phyloP scores from a whole-genome alignment of 2,329 filamentous ascomycete genomes.

The Drechslerella dactyloides region DNA sequence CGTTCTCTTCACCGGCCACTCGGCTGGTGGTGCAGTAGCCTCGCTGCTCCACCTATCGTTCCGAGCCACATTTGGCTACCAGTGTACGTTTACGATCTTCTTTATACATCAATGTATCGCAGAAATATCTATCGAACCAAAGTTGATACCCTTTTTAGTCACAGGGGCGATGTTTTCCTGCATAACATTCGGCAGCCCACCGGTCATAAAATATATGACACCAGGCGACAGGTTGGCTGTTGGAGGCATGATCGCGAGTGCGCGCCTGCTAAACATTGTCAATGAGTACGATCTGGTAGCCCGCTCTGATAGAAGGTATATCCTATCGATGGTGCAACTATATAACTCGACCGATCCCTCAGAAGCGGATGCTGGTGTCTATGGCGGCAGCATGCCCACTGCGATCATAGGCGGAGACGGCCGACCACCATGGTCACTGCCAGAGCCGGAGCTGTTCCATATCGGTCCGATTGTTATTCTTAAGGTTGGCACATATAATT shows the following conservation, averaged over 20 bases:
- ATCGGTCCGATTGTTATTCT: conserved; percentile 3
- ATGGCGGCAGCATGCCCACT: neutral
- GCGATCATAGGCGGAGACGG: neutral
- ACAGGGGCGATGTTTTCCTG: neutral
- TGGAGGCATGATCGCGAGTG: neutral
- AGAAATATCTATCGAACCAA: neutral
- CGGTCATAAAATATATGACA: neutral
- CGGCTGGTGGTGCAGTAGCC: conserved; percentile 7
- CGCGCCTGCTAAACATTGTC: neutral
- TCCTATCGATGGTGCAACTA: neutral
- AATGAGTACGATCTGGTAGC: conserved; percentile 9
- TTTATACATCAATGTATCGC: neutral
- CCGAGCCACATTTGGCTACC: neutral
- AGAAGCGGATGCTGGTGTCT: neutral
- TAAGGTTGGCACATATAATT: neutral
- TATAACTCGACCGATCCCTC: neutral
- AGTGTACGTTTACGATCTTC: neutral
- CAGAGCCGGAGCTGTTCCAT: conserved; percentile 5
- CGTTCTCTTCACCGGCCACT: conserved; percentile 6
- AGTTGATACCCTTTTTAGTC: neutral
- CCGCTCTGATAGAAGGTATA: neutral
- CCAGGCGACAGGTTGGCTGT: neutral
- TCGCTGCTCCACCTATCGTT: neutral
- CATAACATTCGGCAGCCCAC: conserved; percentile 7
- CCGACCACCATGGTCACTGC: neutral